These are phyloP conservation scores for Scytalidium sp. DNA, from an alignment of 2,329 filamentous ascomycete genomes.

Conservation along the genomic window DNA sequence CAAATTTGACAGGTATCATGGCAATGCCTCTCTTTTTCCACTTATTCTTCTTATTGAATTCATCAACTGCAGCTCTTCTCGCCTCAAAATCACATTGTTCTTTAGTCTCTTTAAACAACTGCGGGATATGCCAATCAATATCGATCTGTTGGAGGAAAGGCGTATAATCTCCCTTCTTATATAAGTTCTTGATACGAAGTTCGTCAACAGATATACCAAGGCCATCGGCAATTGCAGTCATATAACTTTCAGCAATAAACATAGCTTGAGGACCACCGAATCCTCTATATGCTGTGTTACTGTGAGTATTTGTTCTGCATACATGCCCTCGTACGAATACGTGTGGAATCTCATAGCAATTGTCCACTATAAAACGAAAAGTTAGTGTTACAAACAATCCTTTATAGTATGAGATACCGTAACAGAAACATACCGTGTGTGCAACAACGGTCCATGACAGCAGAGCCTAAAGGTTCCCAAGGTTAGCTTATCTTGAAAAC, in stretches of 20 bases:
- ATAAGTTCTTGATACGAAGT: slow-evolving; percentile 82
- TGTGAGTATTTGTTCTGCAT: slow-evolving; percentile 82
- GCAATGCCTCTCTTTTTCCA: slow-evolving; percentile 84
- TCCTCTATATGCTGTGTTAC: slow-evolving; percentile 89
- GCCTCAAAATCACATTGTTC: slow-evolving; percentile 69
- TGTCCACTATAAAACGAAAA: slow-evolving; percentile 51
- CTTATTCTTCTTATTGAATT: slow-evolving; percentile 80
- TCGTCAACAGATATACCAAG: slow-evolving; percentile 77
- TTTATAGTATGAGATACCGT: neutral
- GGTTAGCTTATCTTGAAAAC: neutral
- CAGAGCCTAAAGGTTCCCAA: slow-evolving; percentile 28
- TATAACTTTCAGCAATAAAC: slow-evolving; percentile 86
- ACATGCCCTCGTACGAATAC: slow-evolving; percentile 77
- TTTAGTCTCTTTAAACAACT: slow-evolving; percentile 86
- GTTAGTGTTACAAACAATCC: no score
- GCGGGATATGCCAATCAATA: slow-evolving; percentile 81
- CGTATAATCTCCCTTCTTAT: slow-evolving; percentile 70
- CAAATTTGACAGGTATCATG: slow-evolving; percentile 88
- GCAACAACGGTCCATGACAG: slow-evolving; percentile 80
- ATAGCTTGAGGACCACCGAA: slow-evolving; percentile 94
- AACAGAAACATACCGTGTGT: slow-evolving; percentile 54
- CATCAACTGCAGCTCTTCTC: slow-evolving; percentile 63
- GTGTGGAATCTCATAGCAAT: slow-evolving; percentile 85
- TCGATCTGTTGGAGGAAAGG: slow-evolving; percentile 86
- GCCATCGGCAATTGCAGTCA: slow-evolving; percentile 85